Conservation (phyloP, 2,329 filamentous ascomycete genomes). For the Hypoxylon sp. region DNA sequence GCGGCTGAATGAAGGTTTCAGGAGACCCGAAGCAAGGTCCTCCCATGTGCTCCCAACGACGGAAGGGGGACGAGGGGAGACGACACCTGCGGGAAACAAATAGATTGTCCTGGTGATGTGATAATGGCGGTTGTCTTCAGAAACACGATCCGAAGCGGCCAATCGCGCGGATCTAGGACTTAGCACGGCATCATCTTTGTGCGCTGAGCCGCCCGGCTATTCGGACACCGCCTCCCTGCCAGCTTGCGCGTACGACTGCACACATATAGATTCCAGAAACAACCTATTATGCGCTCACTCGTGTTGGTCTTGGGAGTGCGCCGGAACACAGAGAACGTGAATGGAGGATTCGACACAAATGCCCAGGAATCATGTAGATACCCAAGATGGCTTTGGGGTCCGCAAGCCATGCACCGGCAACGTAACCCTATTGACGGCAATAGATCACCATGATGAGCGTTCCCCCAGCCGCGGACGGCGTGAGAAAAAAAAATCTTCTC, state of each 20-base stretch:
- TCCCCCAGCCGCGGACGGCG: conserved; percentile 41
- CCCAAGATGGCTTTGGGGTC: conserved; percentile 36
- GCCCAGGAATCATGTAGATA: conserved; percentile 20
- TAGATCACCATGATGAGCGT: conserved; percentile 34
- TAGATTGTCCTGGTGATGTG: conserved; percentile 18
- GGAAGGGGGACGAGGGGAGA: conserved; percentile 20
- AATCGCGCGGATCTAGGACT: conserved; percentile 34
- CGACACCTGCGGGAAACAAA: conserved; percentile 15
- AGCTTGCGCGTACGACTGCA: conserved; percentile 34
- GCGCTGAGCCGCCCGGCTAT: conserved; percentile 39
- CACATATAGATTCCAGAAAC: conserved; percentile 18
- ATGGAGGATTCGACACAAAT: conserved; percentile 26
- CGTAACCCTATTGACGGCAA: conserved; percentile 32
- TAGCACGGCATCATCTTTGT: conserved; percentile 37
- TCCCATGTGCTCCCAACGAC: conserved; percentile 34
- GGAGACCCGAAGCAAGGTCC: conserved; percentile 39
- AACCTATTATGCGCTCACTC: conserved; percentile 10
- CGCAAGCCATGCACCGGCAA: conserved; percentile 31
- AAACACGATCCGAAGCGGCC: conserved; percentile 43
- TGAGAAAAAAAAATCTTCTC: conserved; percentile 32
- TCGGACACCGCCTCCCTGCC: conserved; percentile 39
- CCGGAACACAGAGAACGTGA: conserved; percentile 9
- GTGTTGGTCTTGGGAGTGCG: conserved; percentile 15
- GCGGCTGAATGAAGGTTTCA: conserved; percentile 44
- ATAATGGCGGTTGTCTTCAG: conserved; percentile 30